Base-by-base conservation (phyloP, 257 asterid species). In the Nemophila menziesii region DNA sequence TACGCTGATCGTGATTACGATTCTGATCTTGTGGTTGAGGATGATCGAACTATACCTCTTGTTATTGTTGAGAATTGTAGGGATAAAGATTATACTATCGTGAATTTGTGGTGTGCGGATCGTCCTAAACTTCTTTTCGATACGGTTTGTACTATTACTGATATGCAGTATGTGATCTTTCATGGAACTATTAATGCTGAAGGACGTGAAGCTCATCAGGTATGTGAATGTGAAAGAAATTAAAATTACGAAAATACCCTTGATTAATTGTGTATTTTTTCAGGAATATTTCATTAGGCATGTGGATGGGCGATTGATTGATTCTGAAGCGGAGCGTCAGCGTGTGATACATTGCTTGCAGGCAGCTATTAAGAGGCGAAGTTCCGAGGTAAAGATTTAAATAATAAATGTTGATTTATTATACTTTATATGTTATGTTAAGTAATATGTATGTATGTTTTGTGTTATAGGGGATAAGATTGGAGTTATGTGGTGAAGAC, bases 281-380 rank as follows among this genome's bases (percentile, higher is more conserved):
- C 39, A 74, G 82, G 82, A 74, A 52, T 75, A 75, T 49, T 75
- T 68, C 50, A 62, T 75, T 34, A 75, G 69, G 58, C 84, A 75
- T 44, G 55, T 47, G 19, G 77, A 75, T 14, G 84, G 84, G n/a
- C 50, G 34, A 27, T 69, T 77, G 16, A 29, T 75, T 26, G 63
- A 60, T 51, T 75, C 80, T 7, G 84, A 75, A 50, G 70, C 68
- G 0, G 84, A 75, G 71, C 49, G 63, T 39, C 65, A 58, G 18
- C 73, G 74, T 22, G 67, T 75, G 22, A 68, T 65, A 20, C 64
- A 68, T 33, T 75, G 84, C 56, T 58, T 75, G 74, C 70, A 67
- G 49, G 84, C 84, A 3, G 84, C 84, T 16, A 60, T 68, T 40
- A 59, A 55, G 52, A 65, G 84, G 68, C 68, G 84, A 59, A 66